phyloP scores from a whole-genome alignment of 305 asterid genomes.

The Solanum hybrid region DNA sequence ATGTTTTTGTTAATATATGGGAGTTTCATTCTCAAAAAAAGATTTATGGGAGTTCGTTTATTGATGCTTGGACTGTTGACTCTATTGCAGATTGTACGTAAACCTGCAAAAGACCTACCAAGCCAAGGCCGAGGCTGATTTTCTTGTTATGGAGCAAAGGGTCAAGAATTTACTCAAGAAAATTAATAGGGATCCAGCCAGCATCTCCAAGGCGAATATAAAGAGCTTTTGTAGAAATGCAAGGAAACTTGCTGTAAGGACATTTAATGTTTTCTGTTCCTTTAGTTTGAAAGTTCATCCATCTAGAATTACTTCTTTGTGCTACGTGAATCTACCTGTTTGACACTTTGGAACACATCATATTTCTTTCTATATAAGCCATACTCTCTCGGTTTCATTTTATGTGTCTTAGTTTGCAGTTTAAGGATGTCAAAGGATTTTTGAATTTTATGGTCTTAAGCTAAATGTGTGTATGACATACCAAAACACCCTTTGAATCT shows the following conservation, averaged over 20 bases:
- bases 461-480: not conserved
- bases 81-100: constrained; percentile 59
- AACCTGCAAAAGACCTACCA: constrained; percentile 76
- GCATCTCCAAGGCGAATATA: constrained; percentile 62
- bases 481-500: not conserved
- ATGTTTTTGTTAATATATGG: not conserved
- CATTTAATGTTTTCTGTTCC: not conserved
- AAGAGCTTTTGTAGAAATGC: constrained; percentile 90
- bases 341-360: not conserved
- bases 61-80: not conserved
- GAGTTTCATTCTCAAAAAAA: not conserved
- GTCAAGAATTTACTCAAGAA: constrained; percentile 56
- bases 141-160: constrained; percentile 55
- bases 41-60: not conserved
- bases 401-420: not conserved
- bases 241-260: constrained; percentile 69
- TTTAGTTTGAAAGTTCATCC: not conserved
- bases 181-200: constrained; percentile 77
- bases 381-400: not conserved
- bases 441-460: not conserved
- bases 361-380: not conserved
- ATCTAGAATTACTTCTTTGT: not conserved
- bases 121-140: constrained; percentile 95
- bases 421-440: not conserved
- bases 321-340: not conserved